Conservation (phyloP, 495 filamentous ascomycete genomes). For the Acidiella bohemica region DNA sequence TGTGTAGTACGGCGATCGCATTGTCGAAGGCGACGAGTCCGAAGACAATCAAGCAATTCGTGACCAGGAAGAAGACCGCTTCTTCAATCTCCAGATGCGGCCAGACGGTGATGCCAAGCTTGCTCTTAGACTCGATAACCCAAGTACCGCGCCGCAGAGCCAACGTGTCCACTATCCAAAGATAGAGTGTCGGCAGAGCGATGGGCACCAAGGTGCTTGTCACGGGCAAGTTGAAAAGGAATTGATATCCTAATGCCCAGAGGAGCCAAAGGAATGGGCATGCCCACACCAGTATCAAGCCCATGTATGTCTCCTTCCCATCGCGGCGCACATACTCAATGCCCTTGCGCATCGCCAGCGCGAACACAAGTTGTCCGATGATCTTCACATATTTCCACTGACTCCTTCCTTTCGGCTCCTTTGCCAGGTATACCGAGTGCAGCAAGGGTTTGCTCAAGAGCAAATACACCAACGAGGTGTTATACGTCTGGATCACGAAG, state of each 20-base stretch:
- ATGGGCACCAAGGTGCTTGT: constrained; percentile 42
- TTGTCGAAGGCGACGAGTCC: constrained; percentile 53
- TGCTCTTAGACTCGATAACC: constrained; percentile 49
- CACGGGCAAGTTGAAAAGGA: constrained; percentile 42
- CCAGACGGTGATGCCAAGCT: constrained; percentile 44
- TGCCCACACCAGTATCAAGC: constrained; percentile 55
- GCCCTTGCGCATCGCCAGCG: constrained; percentile 28
- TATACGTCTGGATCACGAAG: constrained; percentile 64
- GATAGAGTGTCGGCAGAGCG: constrained; percentile 46
- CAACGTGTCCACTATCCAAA: constrained; percentile 53
- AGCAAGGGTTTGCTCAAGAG: constrained; percentile 49
- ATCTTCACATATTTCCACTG: constrained; percentile 24
- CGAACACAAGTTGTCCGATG: constrained; percentile 33
- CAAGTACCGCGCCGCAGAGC: constrained; percentile 50
- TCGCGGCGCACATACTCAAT: constrained; percentile 30
- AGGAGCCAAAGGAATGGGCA: constrained; percentile 46
- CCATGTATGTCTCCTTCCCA: constrained; percentile 44
- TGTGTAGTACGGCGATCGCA: constrained; percentile 42
- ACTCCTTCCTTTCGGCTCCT: constrained; percentile 12
- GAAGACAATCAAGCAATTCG: constrained; percentile 50
- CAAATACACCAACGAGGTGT: constrained; percentile 50
- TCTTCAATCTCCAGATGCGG: constrained; percentile 53
- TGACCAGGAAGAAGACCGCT: constrained; percentile 52
- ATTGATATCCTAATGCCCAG: constrained; percentile 47
- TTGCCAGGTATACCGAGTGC: constrained; percentile 39